These are phyloP conservation scores for Trichosporon sp. DNA, from an alignment of 1,284 basidiomycete genomes.

Conservation along the genomic window DNA sequence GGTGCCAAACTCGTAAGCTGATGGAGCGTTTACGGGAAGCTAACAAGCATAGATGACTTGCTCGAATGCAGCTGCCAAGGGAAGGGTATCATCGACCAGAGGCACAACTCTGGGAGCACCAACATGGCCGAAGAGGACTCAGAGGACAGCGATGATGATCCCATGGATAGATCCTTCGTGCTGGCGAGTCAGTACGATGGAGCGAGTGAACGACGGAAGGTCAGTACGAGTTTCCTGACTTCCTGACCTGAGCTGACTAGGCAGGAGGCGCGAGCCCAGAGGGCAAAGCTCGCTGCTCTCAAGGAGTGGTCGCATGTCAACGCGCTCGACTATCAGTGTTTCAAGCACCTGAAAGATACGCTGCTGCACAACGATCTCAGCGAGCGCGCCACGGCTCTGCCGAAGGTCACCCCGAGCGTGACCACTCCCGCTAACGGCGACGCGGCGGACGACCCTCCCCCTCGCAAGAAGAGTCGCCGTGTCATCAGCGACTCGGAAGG, in stretches of 20 bases:
- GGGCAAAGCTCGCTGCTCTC: conserved; percentile 74
- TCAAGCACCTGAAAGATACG: conserved; percentile 61
- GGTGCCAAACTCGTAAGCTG: conserved; percentile 75
- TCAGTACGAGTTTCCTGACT: conserved; percentile 25
- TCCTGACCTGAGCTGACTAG: conserved; percentile 3
- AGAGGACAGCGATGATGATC: conserved; percentile 39
- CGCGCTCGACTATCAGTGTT: conserved; percentile 36
- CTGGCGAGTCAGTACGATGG: conserved; percentile 65
- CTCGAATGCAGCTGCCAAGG: conserved; percentile 69
- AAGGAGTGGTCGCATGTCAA: conserved; percentile 87
- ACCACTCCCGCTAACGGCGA: not conserved
- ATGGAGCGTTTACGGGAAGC: conserved; percentile 23
- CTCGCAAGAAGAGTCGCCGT: not conserved
- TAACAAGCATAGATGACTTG: conserved; percentile 60
- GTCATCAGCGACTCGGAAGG: not conserved
- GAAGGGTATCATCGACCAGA: conserved; percentile 32
- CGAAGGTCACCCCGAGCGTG: not conserved
- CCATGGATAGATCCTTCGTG: conserved; percentile 64
- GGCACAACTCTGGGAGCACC: conserved; percentile 24
- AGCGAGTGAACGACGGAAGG: conserved; percentile 57
- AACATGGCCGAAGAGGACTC: not conserved
- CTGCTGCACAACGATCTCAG: conserved; percentile 36
- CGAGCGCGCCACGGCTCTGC: not conserved
- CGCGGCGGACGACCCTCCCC: not conserved
- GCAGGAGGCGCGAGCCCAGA: conserved; percentile 61